Base-by-base conservation (phyloP, 2,329 filamentous ascomycete genomes). In the Aspergillus neoniger region DNA sequence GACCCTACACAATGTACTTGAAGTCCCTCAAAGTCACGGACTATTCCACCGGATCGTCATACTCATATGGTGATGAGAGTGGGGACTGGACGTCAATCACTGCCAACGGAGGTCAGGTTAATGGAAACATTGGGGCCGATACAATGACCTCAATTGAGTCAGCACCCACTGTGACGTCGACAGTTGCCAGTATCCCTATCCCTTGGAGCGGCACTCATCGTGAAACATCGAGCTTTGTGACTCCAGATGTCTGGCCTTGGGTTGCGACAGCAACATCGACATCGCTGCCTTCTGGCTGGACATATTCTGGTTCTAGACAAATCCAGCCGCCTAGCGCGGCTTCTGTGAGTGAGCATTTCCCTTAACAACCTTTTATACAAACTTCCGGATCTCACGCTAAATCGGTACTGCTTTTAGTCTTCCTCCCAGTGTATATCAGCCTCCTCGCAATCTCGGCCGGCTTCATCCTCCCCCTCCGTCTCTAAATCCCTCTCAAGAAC, bases 11-110 rank as follows among this genome's bases (percentile, higher is more conserved):
- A 65, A 98, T 98, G 93, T 80, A 85, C 57, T 88, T 98, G 72
- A 85, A 89, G 76, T 90, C 85, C 30, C 78, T 97, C 67, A 82
- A 84, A 57, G 86, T 96, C 44, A 88, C 88, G 55, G 95, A 99
- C 80, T 99, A 98, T 81, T 97, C 93, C 21, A 97, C 93, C 1
- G 95, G 95, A 57, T 88, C 85, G 17, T 81, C 89, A 64, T 99
- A 99, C 82, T 82, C 80, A 59, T 99, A 98, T 79, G 85, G 85
- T 66, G 91, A 95, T 74, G 85, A 83, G 39, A 88, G 85, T 51
- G 95, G 95, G 51, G 85, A 82, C 21, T 96, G 92, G 91, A 72
- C 86, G 66, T 94, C 91, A 52, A 98, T 99, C 76, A 78, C 85
- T 68, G 87, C 94, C 56, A 84, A 89, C n/a, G 92, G 87, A 65